Evolutionary conservation across 768 basidiomycete genomes (phyloP), one percentile per base, ranked within the genome.

Genomic region (Cystobasidium ongulense): DNA sequence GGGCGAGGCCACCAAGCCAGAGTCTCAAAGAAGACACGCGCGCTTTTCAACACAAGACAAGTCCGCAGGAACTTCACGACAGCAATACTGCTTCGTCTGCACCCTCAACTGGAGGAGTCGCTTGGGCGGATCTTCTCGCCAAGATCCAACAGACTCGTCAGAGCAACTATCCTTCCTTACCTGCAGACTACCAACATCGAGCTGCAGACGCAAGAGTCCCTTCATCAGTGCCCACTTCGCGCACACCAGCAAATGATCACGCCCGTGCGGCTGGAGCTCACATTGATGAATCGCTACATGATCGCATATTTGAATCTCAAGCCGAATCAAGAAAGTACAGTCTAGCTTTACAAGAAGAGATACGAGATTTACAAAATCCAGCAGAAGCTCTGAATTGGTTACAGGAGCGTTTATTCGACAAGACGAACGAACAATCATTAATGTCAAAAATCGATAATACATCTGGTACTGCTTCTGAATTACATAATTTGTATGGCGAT

Each of bases 381-480:
- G 68, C 41, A 1, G 68, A 71, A 21, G 68, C 68, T 2, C 18
- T 71, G 7, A 71, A 71, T 31, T 71, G 68, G 68, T 29, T 71
- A 27, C 31, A 71, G 11, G 36, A 5, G 1, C 52, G 68, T 36
- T 21, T 71, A 36, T 61, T 71, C 35, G 52, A 46, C 13, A 4
- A 8, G 17, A 18, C 50, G 7, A 59, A 71, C 27, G 31, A 52
- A 43, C 27, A 31, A 17, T 33, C 68, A 21, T 36, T 71, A 13
- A 43, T 71, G 29, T 25, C 35, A 13, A 54, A 59, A 35, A 59
- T 71, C 27, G 27, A 7, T 11, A 43, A 29, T 25, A 38, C 52
- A 5, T 10, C 53, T n/a, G 35, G n/a, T 8, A n/a, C n/a, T n/a
- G 23, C 52, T 10, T 15, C 38, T 35, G 33, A 36, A 29, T 17